phyloP scores from a whole-genome alignment of 2,329 filamentous ascomycete genomes.

The Didymella keratinophila region DNA sequence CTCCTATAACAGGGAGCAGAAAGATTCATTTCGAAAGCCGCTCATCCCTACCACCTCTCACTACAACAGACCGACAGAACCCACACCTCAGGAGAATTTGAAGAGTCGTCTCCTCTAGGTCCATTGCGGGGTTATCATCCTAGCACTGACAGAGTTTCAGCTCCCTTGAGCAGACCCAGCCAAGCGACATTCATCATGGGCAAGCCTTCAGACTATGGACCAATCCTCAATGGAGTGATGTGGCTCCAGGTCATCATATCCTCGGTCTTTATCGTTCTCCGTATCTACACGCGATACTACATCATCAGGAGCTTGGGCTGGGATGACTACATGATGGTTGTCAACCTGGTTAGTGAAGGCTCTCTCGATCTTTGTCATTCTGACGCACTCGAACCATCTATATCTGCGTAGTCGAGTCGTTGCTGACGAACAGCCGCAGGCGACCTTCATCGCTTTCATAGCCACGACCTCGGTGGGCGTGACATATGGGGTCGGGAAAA shows the following conservation, averaged over 20 bases:
- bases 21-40: neutral
- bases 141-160: neutral
- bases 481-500: slow-evolving; percentile 39
- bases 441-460: slow-evolving; percentile 38
- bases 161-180: neutral
- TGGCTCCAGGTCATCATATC: slow-evolving; percentile 41
- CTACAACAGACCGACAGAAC: neutral
- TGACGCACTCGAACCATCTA: neutral
- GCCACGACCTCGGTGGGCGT: slow-evolving; percentile 37
- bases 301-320: slow-evolving; percentile 40
- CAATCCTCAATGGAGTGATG: slow-evolving; percentile 41
- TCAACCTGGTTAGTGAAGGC: slow-evolving; percentile 33
- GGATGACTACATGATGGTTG: slow-evolving; percentile 42
- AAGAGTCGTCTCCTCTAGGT: neutral
- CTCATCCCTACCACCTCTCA: neutral
- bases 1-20: neutral
- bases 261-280: slow-evolving; percentile 34
- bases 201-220: slow-evolving; percentile 31
- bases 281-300: slow-evolving; percentile 40
- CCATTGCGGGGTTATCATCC: neutral
- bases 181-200: slow-evolving; percentile 22
- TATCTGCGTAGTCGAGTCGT: neutral
- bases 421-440: slow-evolving; percentile 18
- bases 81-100: neutral
- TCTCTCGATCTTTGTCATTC: neutral